A percentile compares a stretch with the other conserved stretches of the same genome.
phyloP scores from a whole-genome alignment of 805 yeast genomes.

The Zygosaccharomyces kombuchaensis region DNA sequence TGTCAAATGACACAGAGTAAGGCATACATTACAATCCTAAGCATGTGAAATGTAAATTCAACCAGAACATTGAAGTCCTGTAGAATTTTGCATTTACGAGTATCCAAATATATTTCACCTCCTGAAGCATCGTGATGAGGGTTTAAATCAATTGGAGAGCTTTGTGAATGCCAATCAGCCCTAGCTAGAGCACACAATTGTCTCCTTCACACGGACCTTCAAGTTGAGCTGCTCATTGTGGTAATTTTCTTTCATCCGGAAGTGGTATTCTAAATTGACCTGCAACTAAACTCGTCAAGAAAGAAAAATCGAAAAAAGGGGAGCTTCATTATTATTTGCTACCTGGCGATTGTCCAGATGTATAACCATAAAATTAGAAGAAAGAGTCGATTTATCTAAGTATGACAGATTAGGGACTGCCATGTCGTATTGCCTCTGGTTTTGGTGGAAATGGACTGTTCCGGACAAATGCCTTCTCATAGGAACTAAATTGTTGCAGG shows the following conservation, averaged over 20 bases:
- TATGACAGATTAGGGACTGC: too few relatives aligned
- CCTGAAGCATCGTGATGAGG: slow-evolving; percentile 22
- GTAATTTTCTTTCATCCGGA: slow-evolving; percentile 34
- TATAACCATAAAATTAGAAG: too few relatives aligned
- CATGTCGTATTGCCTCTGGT: too few relatives aligned
- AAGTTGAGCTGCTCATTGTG: slow-evolving; percentile 30
- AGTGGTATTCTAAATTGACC: slow-evolving; percentile 33
- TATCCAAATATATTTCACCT: slow-evolving; percentile 30
- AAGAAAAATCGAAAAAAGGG: background rate
- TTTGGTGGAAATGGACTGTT: too few relatives aligned
- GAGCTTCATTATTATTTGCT: background rate
- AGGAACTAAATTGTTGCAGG: too few relatives aligned
- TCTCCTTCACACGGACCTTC: slow-evolving; percentile 34
- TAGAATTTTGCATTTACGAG: slow-evolving; percentile 19
- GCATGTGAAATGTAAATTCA: slow-evolving; percentile 21
- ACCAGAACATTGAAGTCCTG: slow-evolving; percentile 25
- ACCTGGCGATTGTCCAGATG: too few relatives aligned
- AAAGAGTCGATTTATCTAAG: too few relatives aligned
- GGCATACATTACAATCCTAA: slow-evolving; percentile 29
- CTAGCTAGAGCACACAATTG: slow-evolving; percentile 27
- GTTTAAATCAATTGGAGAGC: slow-evolving; percentile 30
- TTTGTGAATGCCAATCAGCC: slow-evolving; percentile 30
- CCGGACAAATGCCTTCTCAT: too few relatives aligned
- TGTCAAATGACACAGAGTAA: slow-evolving; percentile 24
- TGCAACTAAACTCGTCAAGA: slow-evolving; percentile 7